Base-by-base conservation (phyloP, 2,329 filamentous ascomycete genomes). In the Fusarium sp. region DNA sequence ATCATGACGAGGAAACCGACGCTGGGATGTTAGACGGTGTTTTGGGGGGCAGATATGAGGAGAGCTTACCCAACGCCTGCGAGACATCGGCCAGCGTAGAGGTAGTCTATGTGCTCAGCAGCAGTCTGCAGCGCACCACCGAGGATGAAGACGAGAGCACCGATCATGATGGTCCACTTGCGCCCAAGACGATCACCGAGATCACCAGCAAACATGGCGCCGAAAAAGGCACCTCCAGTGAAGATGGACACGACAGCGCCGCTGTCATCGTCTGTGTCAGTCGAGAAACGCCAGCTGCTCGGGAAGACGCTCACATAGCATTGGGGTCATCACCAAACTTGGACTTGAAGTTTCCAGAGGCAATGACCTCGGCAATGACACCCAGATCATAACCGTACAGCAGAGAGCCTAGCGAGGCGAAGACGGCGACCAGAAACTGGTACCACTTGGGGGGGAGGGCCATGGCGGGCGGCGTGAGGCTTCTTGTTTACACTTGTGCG, bases 91-190 rank as follows among this genome's bases (percentile, higher is more conserved):
- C 91, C 91, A 35, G 86, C 80, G 70, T 90, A 92, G 17, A 94
- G 80, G 70, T 87, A 92, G 4, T 76, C 68, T 19, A 84, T 74
- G 10, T 70, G 75, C 39, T 77, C 71, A 0, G 90, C 90, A 3
- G 83, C 90, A 2, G 91, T 92, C 71, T 94, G 91, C 6, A 95
- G 78, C 38, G 78, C 81, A 47, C 90, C 90, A 21, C 91, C 91
- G 3, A 94, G 75, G 45, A 86, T 81, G 76, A 93, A 94, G 55
- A 93, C 76, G 4, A 89, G 3, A 38, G 86, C 83, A n/a, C 90
- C 91, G 25, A 89, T 76, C 43, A 90, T 75, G 65, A 94, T 94
- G 3, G 90, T 93, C 72, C 79, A 78, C 72, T 88, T 86, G 65
- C 91, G 84, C 38, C 91, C 91, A 3, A 92, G 75, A 52, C 72